Evolutionary conservation across 345 rosid genomes (phyloP).

Genomic region (Mallotus nudiflorus): DNA sequence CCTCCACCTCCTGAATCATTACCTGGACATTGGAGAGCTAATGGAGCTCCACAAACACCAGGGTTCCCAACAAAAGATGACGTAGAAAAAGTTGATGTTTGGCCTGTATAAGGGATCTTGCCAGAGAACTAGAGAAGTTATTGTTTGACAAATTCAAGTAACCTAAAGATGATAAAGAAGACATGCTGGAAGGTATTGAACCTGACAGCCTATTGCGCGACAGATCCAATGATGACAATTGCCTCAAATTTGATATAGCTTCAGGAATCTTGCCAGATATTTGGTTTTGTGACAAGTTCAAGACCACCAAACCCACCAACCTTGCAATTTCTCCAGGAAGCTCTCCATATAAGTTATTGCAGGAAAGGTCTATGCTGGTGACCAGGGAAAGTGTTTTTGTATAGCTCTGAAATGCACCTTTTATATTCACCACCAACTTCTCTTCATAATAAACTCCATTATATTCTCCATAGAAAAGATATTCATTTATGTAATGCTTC

Average conservation of each 20-base stretch:
- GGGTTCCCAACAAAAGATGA: constrained; percentile 41
- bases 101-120: constrained; percentile 36
- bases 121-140: constrained; percentile 39
- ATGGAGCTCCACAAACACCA: constrained; percentile 44
- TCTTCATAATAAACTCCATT: constrained; percentile 40
- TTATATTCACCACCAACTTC: constrained; percentile 27
- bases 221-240: constrained; percentile 49
- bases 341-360: constrained; percentile 40
- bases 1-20: constrained; percentile 17
- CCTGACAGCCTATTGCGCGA: constrained; percentile 45
- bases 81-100: constrained; percentile 32
- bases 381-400: constrained; percentile 48
- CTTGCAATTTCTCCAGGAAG: constrained; percentile 38
- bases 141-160: constrained; percentile 41
- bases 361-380: constrained; percentile 43
- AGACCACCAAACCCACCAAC: constrained; percentile 30
- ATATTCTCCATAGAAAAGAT: constrained; percentile 35
- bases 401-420: constrained; percentile 30
- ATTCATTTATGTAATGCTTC: constrained; percentile 25
- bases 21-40: constrained; percentile 23
- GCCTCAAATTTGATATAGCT: constrained; percentile 36
- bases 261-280: constrained; percentile 33
- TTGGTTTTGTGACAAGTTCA: constrained; percentile 46
- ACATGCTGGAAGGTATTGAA: constrained; percentile 41
- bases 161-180: constrained; percentile 33